Conservation (phyloP, 805 yeast genomes). For the Saturnispora hagleri region DNA sequence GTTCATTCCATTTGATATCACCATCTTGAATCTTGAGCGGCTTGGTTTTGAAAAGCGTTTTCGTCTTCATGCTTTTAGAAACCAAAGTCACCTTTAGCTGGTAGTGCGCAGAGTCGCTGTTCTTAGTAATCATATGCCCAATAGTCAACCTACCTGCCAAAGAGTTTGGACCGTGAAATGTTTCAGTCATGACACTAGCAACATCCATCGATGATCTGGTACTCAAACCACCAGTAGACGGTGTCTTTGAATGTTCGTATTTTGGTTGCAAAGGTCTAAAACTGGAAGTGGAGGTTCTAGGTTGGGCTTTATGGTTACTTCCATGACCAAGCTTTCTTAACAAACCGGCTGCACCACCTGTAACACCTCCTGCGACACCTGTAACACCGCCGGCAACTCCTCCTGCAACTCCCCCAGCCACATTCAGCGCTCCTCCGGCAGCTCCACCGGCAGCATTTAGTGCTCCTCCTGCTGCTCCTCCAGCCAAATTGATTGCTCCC, state of each 20-base stretch:
- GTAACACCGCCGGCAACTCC: constrained; percentile 30
- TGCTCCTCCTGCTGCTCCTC: constrained; percentile 30
- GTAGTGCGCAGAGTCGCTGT: constrained; percentile 17
- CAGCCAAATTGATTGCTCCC: constrained; percentile 27
- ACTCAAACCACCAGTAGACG: constrained; percentile 1
- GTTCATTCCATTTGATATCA: constrained; percentile 48
- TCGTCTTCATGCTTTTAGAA: constrained; percentile 31
- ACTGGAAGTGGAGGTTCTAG: background rate
- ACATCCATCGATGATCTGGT: constrained; percentile 15
- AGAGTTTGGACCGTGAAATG: constrained; percentile 20
- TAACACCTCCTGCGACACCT: constrained; percentile 28
- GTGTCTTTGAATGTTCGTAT: background rate
- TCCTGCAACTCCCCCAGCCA: constrained; percentile 30
- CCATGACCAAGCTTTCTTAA: constrained; percentile 10
- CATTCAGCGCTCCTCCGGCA: constrained; percentile 26
- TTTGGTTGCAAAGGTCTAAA: constrained; percentile 4
- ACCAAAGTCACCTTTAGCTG: constrained; percentile 46
- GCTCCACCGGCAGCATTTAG: constrained; percentile 36
- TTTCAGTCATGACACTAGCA: constrained; percentile 26
- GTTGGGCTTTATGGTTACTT: background rate
- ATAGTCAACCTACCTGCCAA: constrained; percentile 49
- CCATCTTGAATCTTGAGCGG: constrained; percentile 41
- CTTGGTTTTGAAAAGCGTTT: constrained; percentile 59
- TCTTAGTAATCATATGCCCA: constrained; percentile 26
- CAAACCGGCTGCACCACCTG: constrained; percentile 25